Conservation (phyloP, 805 yeast species). For the Cyberlindnera bimundalis region DNA sequence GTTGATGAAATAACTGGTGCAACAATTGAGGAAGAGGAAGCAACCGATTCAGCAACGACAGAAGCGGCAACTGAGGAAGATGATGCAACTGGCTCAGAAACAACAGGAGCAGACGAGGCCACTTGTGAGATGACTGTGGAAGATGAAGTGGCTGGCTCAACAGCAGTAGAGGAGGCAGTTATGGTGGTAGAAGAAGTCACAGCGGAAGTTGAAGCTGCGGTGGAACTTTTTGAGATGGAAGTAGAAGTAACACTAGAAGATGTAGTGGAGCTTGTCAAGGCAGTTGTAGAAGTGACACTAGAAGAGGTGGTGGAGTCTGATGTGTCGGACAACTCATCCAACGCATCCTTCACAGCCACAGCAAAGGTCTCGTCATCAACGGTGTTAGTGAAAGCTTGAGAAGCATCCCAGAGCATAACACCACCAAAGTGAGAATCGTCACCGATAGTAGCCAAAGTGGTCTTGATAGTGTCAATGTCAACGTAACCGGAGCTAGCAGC, state of each 20-base stretch:
- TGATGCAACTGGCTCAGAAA: not conserved
- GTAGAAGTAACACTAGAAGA: constrained; percentile 5
- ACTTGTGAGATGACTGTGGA: no score
- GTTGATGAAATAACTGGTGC: constrained; percentile 5
- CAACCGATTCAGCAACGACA: not conserved
- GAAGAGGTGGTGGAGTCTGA: constrained; percentile 9
- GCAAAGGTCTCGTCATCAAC: constrained; percentile 44
- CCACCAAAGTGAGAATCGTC: constrained; percentile 79
- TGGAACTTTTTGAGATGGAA: not conserved
- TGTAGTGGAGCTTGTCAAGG: constrained; percentile 5
- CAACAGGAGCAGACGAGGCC: constrained; percentile 3
- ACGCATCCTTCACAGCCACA: constrained; percentile 39
- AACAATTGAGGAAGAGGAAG: not conserved
- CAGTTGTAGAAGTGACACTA: constrained; percentile 9
- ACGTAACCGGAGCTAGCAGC: constrained; percentile 64
- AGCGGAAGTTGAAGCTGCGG: constrained; percentile 10
- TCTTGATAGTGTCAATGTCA: constrained; percentile 34
- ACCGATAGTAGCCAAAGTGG: constrained; percentile 68
- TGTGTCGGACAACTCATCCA: constrained; percentile 26
- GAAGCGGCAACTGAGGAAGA: constrained; percentile 5
- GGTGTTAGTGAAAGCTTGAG: constrained; percentile 55
- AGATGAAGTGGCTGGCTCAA: not conserved
- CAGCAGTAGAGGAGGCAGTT: constrained; percentile 4
- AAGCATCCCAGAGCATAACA: constrained; percentile 88
- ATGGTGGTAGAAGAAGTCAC: constrained; percentile 6